Evolutionary conservation across 768 basidiomycete species (phyloP), one percentile per base, ranked within the genome.

Genomic region (Galerina sulciceps): DNA sequence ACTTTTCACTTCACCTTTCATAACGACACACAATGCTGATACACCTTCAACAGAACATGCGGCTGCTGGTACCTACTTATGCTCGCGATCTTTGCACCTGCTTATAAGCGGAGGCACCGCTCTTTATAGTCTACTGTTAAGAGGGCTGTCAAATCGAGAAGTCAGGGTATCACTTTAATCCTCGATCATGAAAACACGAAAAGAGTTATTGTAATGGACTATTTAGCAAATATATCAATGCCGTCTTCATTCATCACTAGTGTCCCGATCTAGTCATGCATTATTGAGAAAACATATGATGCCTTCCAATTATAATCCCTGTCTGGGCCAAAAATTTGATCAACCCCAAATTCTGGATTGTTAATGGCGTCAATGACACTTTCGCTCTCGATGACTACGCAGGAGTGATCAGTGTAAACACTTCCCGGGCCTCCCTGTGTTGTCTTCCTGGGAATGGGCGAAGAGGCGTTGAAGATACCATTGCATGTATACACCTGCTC

Each of bases 331-430:
- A 75, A 81, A 38, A 82, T 81, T 57, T 81, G 78, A 61, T 81
- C 66, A 1, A 79, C 68, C 13, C 69, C 70, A 58, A 75, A 78
- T 56, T 80, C 73, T 2, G 81, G 81, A 48, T 79, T 77, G 70
- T 83, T 81, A 55, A 81, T 81, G 11, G 75, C 80, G 63, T 81
- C 81, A 22, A 81, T 79, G 48, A 71, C 68, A 20, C 72, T 71
- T 63, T 79, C 76, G 31, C 76, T 78, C 61, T 83, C 81, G 34
- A 83, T 74, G 20, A 77, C 81, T 0, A 82, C 59, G 53, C 76
- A 79, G 6, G 76, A 76, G 55, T 79, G 77, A 52, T 78, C 67
- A 2, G 57, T 59, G 62, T 83, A 82, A 13, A 61, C 35, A 9
- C 35, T 51, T 1, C 51, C 44, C 18, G 77, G 76, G 0, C 79